Evolutionary conservation across 164 flowering plant species (phyloP).

Genomic region (Tinospora cordifolia): DNA sequence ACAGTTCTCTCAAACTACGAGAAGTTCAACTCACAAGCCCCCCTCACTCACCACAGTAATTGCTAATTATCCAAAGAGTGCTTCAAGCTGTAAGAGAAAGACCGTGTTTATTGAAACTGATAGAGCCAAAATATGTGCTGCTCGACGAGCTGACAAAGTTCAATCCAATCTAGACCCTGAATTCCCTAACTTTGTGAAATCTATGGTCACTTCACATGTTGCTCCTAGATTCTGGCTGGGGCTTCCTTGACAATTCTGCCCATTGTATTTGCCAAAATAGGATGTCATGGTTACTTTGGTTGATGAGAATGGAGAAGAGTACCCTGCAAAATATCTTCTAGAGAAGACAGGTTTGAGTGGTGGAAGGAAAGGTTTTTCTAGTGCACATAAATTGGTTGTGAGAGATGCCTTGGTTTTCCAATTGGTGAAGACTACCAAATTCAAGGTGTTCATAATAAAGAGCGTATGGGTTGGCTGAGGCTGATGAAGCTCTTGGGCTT

Average conservation of each 20-base stretch:
- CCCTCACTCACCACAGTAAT: not conserved
- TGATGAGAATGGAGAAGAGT: constrained; percentile 23
- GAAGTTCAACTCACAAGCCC: constrained; percentile 6
- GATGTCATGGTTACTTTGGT: constrained; percentile 26
- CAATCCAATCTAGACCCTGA: constrained; percentile 20
- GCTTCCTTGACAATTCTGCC: constrained; percentile 21
- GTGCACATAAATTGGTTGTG: constrained; percentile 23
- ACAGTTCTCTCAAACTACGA: constrained; percentile 9
- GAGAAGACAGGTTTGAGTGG: constrained; percentile 25
- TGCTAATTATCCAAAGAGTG: constrained; percentile 5
- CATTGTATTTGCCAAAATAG: constrained; percentile 19
- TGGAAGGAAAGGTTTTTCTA: constrained; percentile 31
- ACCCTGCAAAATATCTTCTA: constrained; percentile 14
- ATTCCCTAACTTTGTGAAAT: constrained; percentile 33
- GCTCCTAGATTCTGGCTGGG: constrained; percentile 37
- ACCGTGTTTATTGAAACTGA: not conserved
- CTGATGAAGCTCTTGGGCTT: constrained; percentile 44
- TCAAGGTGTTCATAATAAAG: constrained; percentile 42
- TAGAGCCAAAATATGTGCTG: constrained; percentile 6
- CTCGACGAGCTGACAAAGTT: constrained; percentile 33
- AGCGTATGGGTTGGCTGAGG: constrained; percentile 27
- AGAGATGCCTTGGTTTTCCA: constrained; percentile 31
- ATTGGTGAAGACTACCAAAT: constrained; percentile 17
- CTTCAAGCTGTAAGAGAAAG: constrained; percentile 6
- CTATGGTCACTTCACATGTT: constrained; percentile 39